Evolutionary conservation across 2,329 filamentous ascomycete species (phyloP), one percentile per base, ranked within the genome.

Genomic region (Phaeosphaeriaceae sp.): DNA sequence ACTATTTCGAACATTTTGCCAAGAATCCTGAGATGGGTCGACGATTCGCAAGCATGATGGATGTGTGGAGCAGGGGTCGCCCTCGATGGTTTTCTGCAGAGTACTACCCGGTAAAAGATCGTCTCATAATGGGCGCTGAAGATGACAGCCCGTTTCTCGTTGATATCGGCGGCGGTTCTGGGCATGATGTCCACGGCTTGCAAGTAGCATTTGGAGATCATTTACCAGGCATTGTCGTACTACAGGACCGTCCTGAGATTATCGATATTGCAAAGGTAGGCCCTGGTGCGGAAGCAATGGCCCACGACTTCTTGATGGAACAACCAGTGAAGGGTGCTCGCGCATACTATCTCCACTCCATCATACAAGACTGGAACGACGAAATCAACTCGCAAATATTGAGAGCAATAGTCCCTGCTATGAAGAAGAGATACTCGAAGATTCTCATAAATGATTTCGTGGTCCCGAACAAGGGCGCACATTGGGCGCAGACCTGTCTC

Each of bases 291-390:
- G 68, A 75, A 46, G 53, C 22, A 1, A 75, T 75, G 68, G 51
- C 64, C 1, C 76, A 80, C 40, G 76, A 81, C 51, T 80, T 72
- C 47, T 25, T 71, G 46, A 68, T 63, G 2, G 60, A 68, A 36
- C 68, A 72, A 47, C 67, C 69, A 69, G 61, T 79, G 0, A 75
- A 78, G 67, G 76, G 61, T 20, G 69, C 69, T 2, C 62, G 70
- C 13, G 66, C 67, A 3, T 74, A 74, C 42, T 73, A 63, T 48
- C 54, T 74, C 0, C 67, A 71, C 48, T 68, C 63, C 11, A 73
- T 74, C 45, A 65, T 74, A 21, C 72, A 74, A 15, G 71, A 74
- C 51, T 74, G 70, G 68, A 63, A 63, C 44, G 66, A 74, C 42
- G 49, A 61, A 2, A 56, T 66, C 1, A 68, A 67, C 49, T 56